A percentile compares a stretch with the other conserved stretches of the same genome.
Evolutionary conservation across 495 filamentous ascomycete genomes (phyloP).

Genomic region (Hyaloscypha variabilis): DNA sequence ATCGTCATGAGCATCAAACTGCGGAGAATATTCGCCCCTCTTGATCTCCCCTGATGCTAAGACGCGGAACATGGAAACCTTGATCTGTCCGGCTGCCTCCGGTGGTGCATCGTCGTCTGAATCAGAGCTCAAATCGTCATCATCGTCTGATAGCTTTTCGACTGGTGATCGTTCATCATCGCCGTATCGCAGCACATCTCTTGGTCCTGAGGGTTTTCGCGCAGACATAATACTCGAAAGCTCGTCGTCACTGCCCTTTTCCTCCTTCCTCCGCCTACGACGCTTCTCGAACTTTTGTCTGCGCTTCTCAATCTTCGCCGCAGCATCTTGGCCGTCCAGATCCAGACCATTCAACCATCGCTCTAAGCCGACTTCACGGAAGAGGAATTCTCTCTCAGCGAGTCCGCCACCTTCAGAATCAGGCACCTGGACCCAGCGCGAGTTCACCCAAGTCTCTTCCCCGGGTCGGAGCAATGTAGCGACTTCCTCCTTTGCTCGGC

Average conservation of each 20-base stretch:
- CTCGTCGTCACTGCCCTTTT: constrained; percentile 49
- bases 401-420: constrained; percentile 89
- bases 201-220: constrained; percentile 35
- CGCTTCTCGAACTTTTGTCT: constrained; percentile 88
- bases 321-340: constrained; percentile 82
- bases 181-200: constrained; percentile 73
- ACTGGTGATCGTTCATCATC: constrained; percentile 71
- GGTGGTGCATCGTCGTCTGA: constrained; percentile 83
- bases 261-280: constrained; percentile 64
- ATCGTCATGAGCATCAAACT: constrained; percentile 96
- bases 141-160: constrained; percentile 72
- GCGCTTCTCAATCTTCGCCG: constrained; percentile 83
- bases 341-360: constrained; percentile 94
- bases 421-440: constrained; percentile 93
- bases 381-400: constrained; percentile 95
- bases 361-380: constrained; percentile 95
- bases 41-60: constrained; percentile 96
- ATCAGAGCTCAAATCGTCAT: constrained; percentile 64
- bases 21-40: constrained; percentile 94
- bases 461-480: constrained; percentile 90
- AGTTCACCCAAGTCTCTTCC: constrained; percentile 99
- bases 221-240: constrained; percentile 41
- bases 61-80: constrained; percentile 94
- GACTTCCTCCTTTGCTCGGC: constrained; percentile 92
- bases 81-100: constrained; percentile 96